Percentiles rank a stretch among this genome's conserved stretches.
Evolutionary conservation across 2,329 filamentous ascomycete species (phyloP).

Genomic region (Sporothrix luriei): DNA sequence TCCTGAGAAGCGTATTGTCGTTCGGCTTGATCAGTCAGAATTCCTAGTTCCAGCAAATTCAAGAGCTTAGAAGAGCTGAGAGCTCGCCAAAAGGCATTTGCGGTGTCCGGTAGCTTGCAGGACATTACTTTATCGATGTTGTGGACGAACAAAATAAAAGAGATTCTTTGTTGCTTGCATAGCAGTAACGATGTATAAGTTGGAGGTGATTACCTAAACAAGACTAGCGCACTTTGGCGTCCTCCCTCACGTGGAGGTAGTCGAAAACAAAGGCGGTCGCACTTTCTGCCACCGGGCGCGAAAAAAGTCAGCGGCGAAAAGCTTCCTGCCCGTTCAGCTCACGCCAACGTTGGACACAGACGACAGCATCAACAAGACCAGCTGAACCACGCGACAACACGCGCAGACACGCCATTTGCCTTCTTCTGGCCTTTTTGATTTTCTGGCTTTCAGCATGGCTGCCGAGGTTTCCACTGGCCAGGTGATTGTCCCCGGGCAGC

Average conservation of each 20-base stretch:
- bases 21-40: not conserved
- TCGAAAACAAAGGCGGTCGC: conserved; percentile 10
- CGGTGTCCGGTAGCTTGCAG: no score
- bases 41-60: no score
- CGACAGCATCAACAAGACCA: not conserved
- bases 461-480: conserved; percentile 22
- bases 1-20: not conserved
- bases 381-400: not conserved
- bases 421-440: no score
- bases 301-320: conserved; percentile 24
- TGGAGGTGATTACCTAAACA: not conserved
- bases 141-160: not conserved
- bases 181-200: conserved; percentile 5
- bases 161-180: not conserved
- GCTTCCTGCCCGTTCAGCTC: conserved; percentile 16
- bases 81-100: not conserved
- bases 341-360: not conserved
- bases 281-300: not conserved
- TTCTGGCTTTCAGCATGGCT: conserved; percentile 8
- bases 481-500: conserved; percentile 78
- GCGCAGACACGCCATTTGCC: not conserved
- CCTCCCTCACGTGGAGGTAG: not conserved
- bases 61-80: not conserved
- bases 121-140: not conserved
- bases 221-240: not conserved